Percentiles rank a stretch among this genome's conserved stretches.
Evolutionary conservation across 169 alveolate genomes (phyloP).

Genomic region (Ichthyophthirius multifiliis): DNA sequence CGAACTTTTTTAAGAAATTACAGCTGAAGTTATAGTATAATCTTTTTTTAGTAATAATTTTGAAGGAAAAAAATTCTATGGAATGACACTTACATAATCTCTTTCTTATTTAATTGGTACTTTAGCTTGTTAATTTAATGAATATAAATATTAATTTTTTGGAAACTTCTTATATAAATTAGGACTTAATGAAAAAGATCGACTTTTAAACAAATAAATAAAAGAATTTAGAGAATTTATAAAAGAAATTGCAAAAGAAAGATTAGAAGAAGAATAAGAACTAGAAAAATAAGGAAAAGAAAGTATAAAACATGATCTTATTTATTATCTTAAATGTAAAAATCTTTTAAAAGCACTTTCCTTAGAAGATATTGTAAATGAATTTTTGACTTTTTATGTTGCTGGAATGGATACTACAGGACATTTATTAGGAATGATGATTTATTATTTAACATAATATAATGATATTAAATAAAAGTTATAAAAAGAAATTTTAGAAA

Average conservation of each 20-base stretch:
- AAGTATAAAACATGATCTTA: neutral
- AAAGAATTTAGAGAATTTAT: neutral
- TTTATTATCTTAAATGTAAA: neutral
- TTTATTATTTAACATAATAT: neutral
- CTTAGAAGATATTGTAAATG: neutral
- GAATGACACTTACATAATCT: neutral
- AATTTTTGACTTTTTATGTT: constrained; percentile 6
- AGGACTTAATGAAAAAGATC: neutral
- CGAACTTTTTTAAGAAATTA: constrained; percentile 2
- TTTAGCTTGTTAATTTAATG: neutral
- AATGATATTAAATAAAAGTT: neutral
- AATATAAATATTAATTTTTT: neutral
- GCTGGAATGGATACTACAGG: constrained; percentile 14
- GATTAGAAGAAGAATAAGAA: neutral
- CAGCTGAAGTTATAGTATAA: neutral
- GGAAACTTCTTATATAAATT: neutral
- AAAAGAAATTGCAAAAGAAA: neutral
- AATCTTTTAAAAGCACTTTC: neutral
- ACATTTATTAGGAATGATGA: neutral
- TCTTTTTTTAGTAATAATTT: neutral
- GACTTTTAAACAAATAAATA: neutral
- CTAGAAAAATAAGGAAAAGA: neutral
- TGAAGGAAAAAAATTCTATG: neutral
- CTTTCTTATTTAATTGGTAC: neutral
- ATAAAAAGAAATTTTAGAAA: neutral